Evolutionary conservation across 768 basidiomycete genomes (phyloP).

Genomic region (Naematelia aurantialba): DNA sequence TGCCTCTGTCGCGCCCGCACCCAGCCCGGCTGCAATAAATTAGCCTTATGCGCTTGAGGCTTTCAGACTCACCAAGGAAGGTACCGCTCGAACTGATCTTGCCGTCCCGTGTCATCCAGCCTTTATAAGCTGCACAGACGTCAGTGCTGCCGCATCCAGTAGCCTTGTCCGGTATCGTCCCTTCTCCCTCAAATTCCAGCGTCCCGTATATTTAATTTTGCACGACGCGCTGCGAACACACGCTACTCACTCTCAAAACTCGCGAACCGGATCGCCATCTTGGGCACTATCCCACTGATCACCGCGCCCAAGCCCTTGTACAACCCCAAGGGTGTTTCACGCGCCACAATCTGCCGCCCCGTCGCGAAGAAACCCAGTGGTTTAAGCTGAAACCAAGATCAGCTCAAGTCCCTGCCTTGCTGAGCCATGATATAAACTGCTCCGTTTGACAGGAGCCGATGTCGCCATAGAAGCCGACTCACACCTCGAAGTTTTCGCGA

Average conservation of each 20-base stretch:
- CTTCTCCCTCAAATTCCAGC: too few relatives aligned
- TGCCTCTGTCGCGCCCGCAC: conserved; percentile 93
- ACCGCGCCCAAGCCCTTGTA: conserved; percentile 99
- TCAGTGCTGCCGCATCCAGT: not conserved
- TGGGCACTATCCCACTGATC: conserved; percentile 92
- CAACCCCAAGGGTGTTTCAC: conserved; percentile 89
- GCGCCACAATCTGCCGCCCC: conserved; percentile 74
- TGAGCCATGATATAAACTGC: not conserved
- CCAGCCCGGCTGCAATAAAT: conserved; percentile 69
- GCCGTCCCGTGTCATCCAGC: conserved; percentile 68
- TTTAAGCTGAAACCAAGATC: conserved; percentile 63
- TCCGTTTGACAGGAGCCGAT: not conserved
- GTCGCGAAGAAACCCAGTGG: conserved; percentile 89
- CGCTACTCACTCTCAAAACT: conserved; percentile 71
- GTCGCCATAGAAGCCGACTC: conserved; percentile 50
- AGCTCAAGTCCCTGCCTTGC: not conserved
- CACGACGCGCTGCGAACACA: too few relatives aligned
- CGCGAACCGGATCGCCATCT: conserved; percentile 98
- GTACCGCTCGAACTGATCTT: conserved; percentile 73
- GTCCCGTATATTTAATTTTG: too few relatives aligned
- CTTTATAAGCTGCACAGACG: conserved; percentile 68
- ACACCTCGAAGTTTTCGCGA: conserved; percentile 78
- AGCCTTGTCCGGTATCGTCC: too few relatives aligned
- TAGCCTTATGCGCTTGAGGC: not conserved
- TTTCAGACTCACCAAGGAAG: conserved; percentile 80